Evolutionary conservation across 495 filamentous ascomycete genomes (phyloP), one percentile per base, ranked within the genome.

Genomic region (Penicillium waksmanii): DNA sequence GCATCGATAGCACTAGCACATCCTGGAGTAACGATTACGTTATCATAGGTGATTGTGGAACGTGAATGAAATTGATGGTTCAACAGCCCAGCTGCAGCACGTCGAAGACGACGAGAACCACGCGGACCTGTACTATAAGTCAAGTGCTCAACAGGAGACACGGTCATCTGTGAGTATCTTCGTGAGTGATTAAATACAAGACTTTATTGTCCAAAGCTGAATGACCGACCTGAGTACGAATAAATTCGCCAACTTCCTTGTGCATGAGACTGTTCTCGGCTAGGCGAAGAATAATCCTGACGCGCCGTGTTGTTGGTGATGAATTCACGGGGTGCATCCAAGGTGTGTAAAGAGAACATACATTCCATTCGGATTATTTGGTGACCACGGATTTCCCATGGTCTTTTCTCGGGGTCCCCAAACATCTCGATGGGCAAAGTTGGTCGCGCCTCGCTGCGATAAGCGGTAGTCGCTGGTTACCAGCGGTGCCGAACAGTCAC

Each of bases 1-100:
- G 64, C 65, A 40, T 80, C 76, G 25, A 72, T 68, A 0, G 76
- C 38, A 19, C 61, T 61, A 8, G 77, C 77, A 1, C 77, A 62
- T 7, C 79, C 79, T 2, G 69, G 57, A 2, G 73, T 65, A 42
- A 77, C 66, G 11, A 74, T 60, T 31, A 81, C 61, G 27, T 81
- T 53, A 27, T 76, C 67, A 7, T 64, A 44, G 10, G 66, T 67
- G 49, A 80, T 57, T 18, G 64, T 52, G 2, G 60, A 21, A 34
- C 56, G 57, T 3, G 75, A 67, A 11, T 64, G 57, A 61, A 80
- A 76, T 40, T 74, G 55, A 2, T 60, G 47, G 47, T 77, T 80
- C 48, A 80, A 25, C 44, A 73, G 68, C 17, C 60, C 58, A n/a
- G 75, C 73, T 65, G 76, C 70, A 7, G 73, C 73, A 21, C 38